Evolutionary conservation across 202 grass and related monocot genomes (phyloP), one percentile per base, ranked within the genome.

Genomic region (Eragrostis tef): DNA sequence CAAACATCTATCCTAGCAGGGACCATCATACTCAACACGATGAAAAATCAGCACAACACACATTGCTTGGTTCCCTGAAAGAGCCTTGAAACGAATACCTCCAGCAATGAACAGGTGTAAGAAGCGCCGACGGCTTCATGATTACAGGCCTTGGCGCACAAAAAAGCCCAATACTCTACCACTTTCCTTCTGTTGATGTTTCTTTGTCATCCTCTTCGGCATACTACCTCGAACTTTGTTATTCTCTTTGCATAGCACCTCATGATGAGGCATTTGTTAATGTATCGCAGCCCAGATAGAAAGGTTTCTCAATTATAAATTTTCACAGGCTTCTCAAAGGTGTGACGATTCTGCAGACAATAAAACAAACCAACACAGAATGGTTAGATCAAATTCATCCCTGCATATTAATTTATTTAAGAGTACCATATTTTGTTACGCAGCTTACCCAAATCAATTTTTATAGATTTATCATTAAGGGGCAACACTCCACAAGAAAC

Each of bases 301-400:
- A 78, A 70, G 15, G 11, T 64, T 75, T 86, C 26, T 86, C 84
- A 93, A 74, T 95, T 99, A 78, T 99, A 96, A 71, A 99, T 99
- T 86, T 95, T 99, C 80, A 99, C 96, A 7, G 93, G 89, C 74
- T 93, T 96, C 67, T 99, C 96, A 73, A 88, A 91, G 1, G 79
- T 82, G 70, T 95, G 90, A 19, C 90, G 93, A 73, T 96, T 95
- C 96, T 99, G 90, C 90, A 91, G 17, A 83, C 12, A 87, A 59
- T 67, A 26, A 8, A 59, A 58, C 20, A 21, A 92, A 81, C 16
- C 24, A 81, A 78, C 42, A 57, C 61, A 53, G 14, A 74, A 75
- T 19, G 57, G 48, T 63, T 74, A 74, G 15, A 68, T 42, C 6
- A 79, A n/a, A 54, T 44, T 3, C 1, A 43, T 81, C 43, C 52